These are phyloP conservation scores for Wickerhamiella alocasiicola DNA, from an alignment of 805 yeast genomes.

Conservation along the genomic window DNA sequence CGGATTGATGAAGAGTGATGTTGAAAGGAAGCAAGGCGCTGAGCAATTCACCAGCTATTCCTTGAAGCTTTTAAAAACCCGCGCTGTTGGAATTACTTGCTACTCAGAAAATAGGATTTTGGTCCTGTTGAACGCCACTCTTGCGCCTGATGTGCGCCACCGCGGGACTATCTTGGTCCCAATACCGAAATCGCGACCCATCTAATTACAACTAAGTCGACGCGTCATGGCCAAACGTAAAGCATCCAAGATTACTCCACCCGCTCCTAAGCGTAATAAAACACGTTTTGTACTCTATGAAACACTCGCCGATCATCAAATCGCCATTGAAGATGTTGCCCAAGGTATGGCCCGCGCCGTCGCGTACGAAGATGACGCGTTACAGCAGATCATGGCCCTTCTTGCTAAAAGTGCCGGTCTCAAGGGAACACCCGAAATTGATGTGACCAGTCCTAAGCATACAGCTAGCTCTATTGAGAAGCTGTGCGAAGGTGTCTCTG, in stretches of 20 bases:
- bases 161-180: too few species aligned
- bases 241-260: neutral
- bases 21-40: too few species aligned
- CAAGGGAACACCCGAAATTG: neutral
- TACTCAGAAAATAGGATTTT: too few species aligned
- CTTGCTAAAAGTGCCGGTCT: slow-evolving; percentile 16
- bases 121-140: too few species aligned
- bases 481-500: slow-evolving; percentile 8
- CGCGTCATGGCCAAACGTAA: slow-evolving; percentile 1
- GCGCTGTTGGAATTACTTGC: too few species aligned
- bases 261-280: slow-evolving; percentile 1
- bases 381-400: slow-evolving; percentile 16
- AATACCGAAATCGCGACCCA: too few species aligned
- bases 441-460: neutral
- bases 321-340: slow-evolving; percentile 16
- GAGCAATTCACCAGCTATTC: too few species aligned
- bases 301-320: slow-evolving; percentile 15
- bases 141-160: too few species aligned
- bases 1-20: too few species aligned
- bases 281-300: slow-evolving; percentile 11
- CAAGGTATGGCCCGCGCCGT: slow-evolving; percentile 19
- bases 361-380: slow-evolving; percentile 18
- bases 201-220: too few species aligned
- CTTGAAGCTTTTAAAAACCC: too few species aligned
- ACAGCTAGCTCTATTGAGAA: slow-evolving; percentile 1